Conservation (phyloP, 1,284 basidiomycete genomes). For the Trichosporon sp. region DNA sequence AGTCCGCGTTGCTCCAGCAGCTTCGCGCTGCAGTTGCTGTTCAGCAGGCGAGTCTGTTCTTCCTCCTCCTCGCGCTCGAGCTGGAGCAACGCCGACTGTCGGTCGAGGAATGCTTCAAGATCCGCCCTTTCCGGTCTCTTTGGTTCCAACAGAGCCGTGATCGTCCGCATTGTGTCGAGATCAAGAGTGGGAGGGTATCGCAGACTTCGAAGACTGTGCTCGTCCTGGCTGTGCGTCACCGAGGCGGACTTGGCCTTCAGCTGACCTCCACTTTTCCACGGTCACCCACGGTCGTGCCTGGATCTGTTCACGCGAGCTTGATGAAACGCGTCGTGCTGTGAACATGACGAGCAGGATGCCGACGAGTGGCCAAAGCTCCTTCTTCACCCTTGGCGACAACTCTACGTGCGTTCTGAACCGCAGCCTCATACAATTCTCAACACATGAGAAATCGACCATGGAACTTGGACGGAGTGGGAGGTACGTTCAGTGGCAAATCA, state of each 20-base stretch:
- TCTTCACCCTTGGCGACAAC: too few species aligned
- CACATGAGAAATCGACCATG: not conserved
- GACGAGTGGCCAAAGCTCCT: too few species aligned
- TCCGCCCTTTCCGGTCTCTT: constrained; percentile 37
- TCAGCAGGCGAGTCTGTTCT: constrained; percentile 73
- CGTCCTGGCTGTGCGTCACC: not conserved
- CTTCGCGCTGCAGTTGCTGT: constrained; percentile 80
- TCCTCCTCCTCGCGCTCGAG: constrained; percentile 80
- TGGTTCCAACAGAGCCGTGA: constrained; percentile 31
- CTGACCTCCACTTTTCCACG: not conserved
- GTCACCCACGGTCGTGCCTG: not conserved
- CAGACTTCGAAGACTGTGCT: too few species aligned
- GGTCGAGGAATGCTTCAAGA: constrained; percentile 67
- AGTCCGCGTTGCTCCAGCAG: constrained; percentile 85
- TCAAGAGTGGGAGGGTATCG: too few species aligned
- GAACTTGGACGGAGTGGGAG: not conserved
- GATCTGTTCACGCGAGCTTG: not conserved
- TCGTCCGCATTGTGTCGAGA: not conserved
- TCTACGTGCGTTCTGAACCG: too few species aligned
- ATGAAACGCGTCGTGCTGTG: not conserved
- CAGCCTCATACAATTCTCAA: not conserved
- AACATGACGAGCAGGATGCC: too few species aligned
- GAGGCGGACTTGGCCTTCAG: not conserved
- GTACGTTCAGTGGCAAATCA: not conserved
- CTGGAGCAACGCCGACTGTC: constrained; percentile 70